Evolutionary conservation across 768 basidiomycete species (phyloP), one percentile per base, ranked within the genome.

Genomic region (Lentinus tigrinus): DNA sequence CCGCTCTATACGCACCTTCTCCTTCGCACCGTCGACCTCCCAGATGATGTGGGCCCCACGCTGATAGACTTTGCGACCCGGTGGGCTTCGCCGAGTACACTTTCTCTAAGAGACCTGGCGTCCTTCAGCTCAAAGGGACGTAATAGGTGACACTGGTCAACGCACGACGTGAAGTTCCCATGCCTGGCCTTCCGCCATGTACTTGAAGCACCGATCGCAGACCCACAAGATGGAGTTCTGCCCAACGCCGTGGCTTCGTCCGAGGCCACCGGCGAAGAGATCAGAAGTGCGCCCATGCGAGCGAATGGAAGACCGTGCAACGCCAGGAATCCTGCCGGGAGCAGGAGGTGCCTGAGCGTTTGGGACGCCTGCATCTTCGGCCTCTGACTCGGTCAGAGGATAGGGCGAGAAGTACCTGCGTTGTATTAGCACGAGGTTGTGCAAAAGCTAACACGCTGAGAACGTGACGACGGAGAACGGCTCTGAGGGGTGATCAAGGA

Each of bases 141-240:
- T 21, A 60, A 58, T 27, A 46, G 23, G 17, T 23, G 39, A 43
- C 17, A 16, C 40, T 28, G 21, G 4, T 8, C 9, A 8, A 72
- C 82, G 66, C 65, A 88, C 81, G 42, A 82, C 79, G 64, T 91
- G 88, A 59, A 87, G 78, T 60, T 85, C 88, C 85, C 89, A 95
- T 21, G 78, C 75, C 1, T 75, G 72, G 16, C 84, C 82, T 46
- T 93, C 88, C 2, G 85, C 77, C 88, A 95, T 93, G 69, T 99
- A 99, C 75, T 97, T 98, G 85, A 98, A 97, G 75, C 96, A 99
- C 60, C 85, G 82, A 64, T 95, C 89, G 69, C 94, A 96, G 5
- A 95, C 92, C 83, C 87, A 95, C 19, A 95, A 72, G 31, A 76
- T 73, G 17, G 83, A 73, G 48, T 78, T 78, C 61, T 85, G 85